Evolutionary conservation across 164 flowering plant species (phyloP).

Genomic region (Liquidambar formosana): DNA sequence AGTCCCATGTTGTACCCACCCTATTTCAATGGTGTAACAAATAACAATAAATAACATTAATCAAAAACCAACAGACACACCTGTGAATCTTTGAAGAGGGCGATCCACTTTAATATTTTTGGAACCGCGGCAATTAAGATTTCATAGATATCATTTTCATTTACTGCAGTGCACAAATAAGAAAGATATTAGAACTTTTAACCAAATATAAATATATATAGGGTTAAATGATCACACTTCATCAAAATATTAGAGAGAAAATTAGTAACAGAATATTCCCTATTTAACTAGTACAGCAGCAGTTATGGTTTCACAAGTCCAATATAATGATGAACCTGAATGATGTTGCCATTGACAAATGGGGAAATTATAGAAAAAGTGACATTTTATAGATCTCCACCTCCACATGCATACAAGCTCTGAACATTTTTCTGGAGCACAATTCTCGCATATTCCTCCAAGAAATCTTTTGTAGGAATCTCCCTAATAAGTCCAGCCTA

Average conservation of each 20-base stretch:
- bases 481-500: conserved; percentile 83
- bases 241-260: not conserved
- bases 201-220: not conserved
- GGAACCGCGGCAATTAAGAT: conserved; percentile 75
- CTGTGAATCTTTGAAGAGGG: conserved; percentile 55
- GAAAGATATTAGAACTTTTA: not conserved
- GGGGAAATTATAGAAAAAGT: not conserved
- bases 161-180: conserved; percentile 54
- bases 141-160: conserved; percentile 58
- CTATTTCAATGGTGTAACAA: not conserved
- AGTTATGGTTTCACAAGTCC: conserved; percentile 9
- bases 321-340: conserved; percentile 6
- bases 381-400: conserved; percentile 35
- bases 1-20: no score
- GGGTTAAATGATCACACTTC: not conserved
- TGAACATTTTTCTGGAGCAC: conserved; percentile 78
- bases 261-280: not conserved
- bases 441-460: conserved; percentile 64
- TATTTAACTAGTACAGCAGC: not conserved
- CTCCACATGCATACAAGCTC: conserved; percentile 92
- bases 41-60: not conserved
- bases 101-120: conserved; percentile 69
- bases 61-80: conserved; percentile 24
- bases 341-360: not conserved
- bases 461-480: conserved; percentile 53